Conservation (phyloP, 1,139 yeast genomes). For the Meyerozyma elateridarum region DNA sequence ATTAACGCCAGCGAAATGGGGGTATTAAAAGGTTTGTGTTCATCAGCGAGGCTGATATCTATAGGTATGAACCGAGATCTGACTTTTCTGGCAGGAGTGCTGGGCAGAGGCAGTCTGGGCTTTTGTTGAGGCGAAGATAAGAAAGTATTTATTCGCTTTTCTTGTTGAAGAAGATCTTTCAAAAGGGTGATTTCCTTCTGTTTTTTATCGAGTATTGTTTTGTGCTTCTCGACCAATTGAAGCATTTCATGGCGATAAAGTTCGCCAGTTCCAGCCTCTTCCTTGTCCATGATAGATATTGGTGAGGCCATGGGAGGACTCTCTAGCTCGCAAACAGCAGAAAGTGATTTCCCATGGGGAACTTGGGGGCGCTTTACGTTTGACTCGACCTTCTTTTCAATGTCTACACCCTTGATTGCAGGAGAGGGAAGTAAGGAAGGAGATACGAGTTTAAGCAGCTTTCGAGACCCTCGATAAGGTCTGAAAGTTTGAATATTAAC, state of each 20-base stretch:
- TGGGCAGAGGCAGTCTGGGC: constrained; percentile 4
- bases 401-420: background rate
- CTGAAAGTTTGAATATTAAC: constrained; percentile 21
- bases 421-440: background rate
- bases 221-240: constrained; percentile 23
- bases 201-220: constrained; percentile 22
- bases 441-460: constrained; percentile 3
- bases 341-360: background rate
- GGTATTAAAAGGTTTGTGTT: background rate
- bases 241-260: constrained; percentile 23
- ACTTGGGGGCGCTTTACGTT: background rate
- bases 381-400: background rate
- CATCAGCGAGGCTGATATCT: constrained; percentile 7
- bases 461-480: constrained; percentile 10
- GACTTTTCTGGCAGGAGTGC: constrained; percentile 3
- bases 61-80: constrained; percentile 10
- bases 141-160: constrained; percentile 12
- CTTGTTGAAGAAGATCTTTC: constrained; percentile 21
- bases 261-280: constrained; percentile 7
- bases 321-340: background rate
- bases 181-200: constrained; percentile 26
- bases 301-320: background rate
- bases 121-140: constrained; percentile 7
- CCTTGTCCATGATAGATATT: background rate
- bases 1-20: background rate